Conservation (phyloP, 2,329 filamentous ascomycete genomes). For the Pseudocercospora vitis region DNA sequence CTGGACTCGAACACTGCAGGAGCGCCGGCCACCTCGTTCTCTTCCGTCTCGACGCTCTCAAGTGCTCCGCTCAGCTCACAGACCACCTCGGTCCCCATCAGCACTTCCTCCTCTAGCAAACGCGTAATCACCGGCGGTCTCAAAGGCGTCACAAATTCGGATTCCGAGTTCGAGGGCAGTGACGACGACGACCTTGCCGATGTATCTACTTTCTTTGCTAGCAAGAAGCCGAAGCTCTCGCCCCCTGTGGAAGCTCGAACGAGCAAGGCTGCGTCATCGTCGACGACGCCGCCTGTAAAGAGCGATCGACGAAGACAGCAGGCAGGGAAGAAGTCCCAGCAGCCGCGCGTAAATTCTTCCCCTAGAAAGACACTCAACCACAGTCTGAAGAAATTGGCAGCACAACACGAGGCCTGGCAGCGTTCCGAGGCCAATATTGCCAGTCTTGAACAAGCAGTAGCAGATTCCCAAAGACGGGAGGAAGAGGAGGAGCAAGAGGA, state of each 20-base stretch:
- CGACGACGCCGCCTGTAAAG: conserved; percentile 10
- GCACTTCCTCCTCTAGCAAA: conserved; percentile 47
- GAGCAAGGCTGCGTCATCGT: not conserved
- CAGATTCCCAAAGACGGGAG: conserved; percentile 21
- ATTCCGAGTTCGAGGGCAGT: conserved; percentile 35
- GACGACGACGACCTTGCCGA: conserved; percentile 37
- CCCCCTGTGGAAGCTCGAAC: conserved; percentile 14
- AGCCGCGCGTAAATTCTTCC: conserved; percentile 21
- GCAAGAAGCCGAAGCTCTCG: conserved; percentile 34
- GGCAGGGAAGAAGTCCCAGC: conserved; percentile 9
- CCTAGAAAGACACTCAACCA: conserved; percentile 32
- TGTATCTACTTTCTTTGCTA: conserved; percentile 32
- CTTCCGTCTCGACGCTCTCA: conserved; percentile 36
- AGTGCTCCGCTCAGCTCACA: conserved; percentile 33
- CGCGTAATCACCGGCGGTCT: conserved; percentile 52
- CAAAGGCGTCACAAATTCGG: conserved; percentile 51
- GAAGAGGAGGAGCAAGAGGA: conserved; percentile 12
- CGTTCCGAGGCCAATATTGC: conserved; percentile 29
- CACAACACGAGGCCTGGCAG: conserved; percentile 30
- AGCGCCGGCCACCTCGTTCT: conserved; percentile 23
- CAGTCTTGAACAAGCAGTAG: conserved; percentile 27
- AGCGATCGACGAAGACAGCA: conserved; percentile 10
- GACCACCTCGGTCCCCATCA: conserved; percentile 14
- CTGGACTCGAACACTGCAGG: conserved; percentile 1
- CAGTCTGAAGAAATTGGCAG: conserved; percentile 32